Conservation (phyloP, 75 land plant species). For the Sequoiadendron giganteum region DNA sequence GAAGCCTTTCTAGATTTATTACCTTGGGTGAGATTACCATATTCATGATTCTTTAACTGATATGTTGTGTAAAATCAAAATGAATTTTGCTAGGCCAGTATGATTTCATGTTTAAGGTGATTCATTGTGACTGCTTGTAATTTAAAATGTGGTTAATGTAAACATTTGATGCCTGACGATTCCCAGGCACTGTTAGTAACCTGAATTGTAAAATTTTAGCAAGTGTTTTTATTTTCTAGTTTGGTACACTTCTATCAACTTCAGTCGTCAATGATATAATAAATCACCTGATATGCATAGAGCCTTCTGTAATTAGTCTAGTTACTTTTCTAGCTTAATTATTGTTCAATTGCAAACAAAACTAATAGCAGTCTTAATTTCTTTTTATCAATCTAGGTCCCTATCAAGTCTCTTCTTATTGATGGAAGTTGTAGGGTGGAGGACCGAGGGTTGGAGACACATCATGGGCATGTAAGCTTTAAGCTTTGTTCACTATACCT, state of each 20-base stretch:
- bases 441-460: conserved; percentile 82
- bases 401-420: conserved; percentile 71
- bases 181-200: not conserved
- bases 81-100: no score
- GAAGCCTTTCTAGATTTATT: not conserved
- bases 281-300: not conserved
- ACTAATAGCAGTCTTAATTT: not conserved
- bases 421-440: conserved; percentile 94
- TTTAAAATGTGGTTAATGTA: not conserved
- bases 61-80: not conserved
- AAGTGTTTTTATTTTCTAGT: not conserved
- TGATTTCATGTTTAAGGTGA: not conserved
- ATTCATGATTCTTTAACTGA: not conserved
- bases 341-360: not conserved
- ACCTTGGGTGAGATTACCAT: no score
- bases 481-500: not conserved
- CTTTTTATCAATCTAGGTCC: conserved; percentile 46
- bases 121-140: not conserved
- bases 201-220: not conserved
- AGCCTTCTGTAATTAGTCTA: not conserved
- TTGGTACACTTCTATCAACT: not conserved
- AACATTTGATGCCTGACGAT: not conserved
- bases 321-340: not conserved
- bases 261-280: not conserved
- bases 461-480: conserved; percentile 82